Percentiles rank a stretch among this genome's conserved stretches.
Conservation (phyloP, 1,139 yeast genomes). For the Debaryomyces sp. region DNA sequence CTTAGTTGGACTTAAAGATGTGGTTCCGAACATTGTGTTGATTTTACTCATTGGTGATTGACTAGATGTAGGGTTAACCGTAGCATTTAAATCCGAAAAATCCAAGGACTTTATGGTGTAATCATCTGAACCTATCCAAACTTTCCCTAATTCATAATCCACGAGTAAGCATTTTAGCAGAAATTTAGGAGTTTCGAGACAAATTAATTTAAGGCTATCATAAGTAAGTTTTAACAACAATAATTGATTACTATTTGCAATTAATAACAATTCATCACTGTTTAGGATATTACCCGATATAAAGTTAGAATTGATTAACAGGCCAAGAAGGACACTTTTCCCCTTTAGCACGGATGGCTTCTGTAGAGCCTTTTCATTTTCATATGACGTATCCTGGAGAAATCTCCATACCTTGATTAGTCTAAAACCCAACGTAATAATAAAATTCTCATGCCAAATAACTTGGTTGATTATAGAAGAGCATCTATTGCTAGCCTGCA, state of each 20-base stretch:
- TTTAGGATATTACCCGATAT: constrained; percentile 38
- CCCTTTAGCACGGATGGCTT: constrained; percentile 49
- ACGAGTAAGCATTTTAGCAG: constrained; percentile 22
- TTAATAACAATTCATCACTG: constrained; percentile 41
- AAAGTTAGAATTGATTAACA: constrained; percentile 50
- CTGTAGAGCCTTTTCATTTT: constrained; percentile 18
- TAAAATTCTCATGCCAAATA: constrained; percentile 54
- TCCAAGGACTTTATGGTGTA: constrained; percentile 12
- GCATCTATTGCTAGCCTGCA: constrained; percentile 58
- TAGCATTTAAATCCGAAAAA: constrained; percentile 17
- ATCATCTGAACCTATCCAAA: constrained; percentile 24
- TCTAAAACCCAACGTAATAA: constrained; percentile 60
- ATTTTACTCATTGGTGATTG: background rate
- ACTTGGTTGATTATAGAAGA: constrained; percentile 57
- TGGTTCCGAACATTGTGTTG: background rate
- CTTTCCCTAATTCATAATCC: constrained; percentile 23
- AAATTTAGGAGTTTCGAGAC: constrained; percentile 19
- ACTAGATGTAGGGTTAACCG: constrained; percentile 13
- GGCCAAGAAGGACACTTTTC: constrained; percentile 58
- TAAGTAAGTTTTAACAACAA: constrained; percentile 30
- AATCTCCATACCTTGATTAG: constrained; percentile 63
- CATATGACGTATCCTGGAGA: constrained; percentile 11
- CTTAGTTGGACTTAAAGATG: constrained; percentile 6
- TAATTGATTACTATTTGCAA: constrained; percentile 47
- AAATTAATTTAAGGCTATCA: constrained; percentile 25